Percentiles rank a stretch among this genome's conserved stretches.
phyloP scores from a whole-genome alignment of 495 filamentous ascomycete species.

The Parachaetomium inaequale region DNA sequence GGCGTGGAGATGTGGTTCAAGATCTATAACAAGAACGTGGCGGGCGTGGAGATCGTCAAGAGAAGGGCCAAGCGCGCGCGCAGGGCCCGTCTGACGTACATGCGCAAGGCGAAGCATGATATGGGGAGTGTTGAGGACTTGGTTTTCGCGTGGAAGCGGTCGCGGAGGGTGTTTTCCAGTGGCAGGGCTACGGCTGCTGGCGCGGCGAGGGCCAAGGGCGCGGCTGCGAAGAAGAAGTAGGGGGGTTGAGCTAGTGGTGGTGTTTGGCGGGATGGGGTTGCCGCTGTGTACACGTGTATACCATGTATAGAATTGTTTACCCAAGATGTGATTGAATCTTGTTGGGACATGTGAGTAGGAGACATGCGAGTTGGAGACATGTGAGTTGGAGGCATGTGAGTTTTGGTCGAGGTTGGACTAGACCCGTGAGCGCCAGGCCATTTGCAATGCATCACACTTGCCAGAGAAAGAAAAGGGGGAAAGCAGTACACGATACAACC shows the following conservation, averaged over 20 bases:
- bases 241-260: neutral
- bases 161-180: constrained; percentile 30
- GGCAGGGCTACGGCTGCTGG: constrained; percentile 9
- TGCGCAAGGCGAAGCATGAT: constrained; percentile 66
- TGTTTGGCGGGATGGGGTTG: neutral
- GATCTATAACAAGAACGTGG: constrained; percentile 81
- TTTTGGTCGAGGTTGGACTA: no score
- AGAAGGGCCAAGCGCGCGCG: constrained; percentile 76
- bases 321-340: neutral
- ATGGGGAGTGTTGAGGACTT: constrained; percentile 44
- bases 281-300: constrained; percentile 11
- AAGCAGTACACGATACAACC: no score
- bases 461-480: no score
- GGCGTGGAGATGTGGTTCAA: constrained; percentile 99
- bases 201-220: constrained; percentile 6
- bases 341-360: no score
- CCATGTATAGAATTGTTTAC: constrained; percentile 10
- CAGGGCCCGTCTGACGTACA: constrained; percentile 84
- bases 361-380: no score
- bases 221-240: constrained; percentile 21
- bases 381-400: no score
- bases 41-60: constrained; percentile 92
- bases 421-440: no score
- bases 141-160: constrained; percentile 45
- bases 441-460: no score